Conservation (phyloP, 1,139 yeast species). For the Pichia sp. region DNA sequence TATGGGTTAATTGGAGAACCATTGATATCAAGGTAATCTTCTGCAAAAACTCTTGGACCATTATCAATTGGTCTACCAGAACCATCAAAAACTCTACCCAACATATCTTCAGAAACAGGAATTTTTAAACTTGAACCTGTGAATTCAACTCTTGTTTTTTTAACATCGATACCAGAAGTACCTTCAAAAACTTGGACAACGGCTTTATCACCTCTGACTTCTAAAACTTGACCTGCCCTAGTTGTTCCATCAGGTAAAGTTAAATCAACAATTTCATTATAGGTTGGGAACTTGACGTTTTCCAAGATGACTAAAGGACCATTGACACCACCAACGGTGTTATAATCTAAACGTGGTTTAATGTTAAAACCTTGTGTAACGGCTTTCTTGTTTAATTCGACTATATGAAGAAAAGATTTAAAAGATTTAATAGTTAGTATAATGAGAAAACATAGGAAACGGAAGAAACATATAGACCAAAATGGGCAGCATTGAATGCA, state of each 20-base stretch:
- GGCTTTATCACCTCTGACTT: conserved; percentile 95
- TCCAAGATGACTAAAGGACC: conserved; percentile 97
- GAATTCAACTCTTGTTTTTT: conserved; percentile 93
- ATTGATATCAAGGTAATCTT: conserved; percentile 94
- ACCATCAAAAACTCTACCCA: conserved; percentile 98
- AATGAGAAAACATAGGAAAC: no score
- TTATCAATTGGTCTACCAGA: conserved; percentile 98
- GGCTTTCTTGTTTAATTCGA: conserved; percentile 83
- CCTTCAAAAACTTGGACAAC: conserved; percentile 99
- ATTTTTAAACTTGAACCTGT: conserved; percentile 91
- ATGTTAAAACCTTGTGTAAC: conserved; percentile 86
- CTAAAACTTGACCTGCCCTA: conserved; percentile 97
- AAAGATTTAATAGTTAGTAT: no score
- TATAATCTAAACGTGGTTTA: conserved; percentile 84
- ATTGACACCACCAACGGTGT: conserved; percentile 96
- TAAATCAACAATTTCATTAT: conserved; percentile 91
- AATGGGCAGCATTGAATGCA: no score
- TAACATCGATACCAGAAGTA: conserved; percentile 95
- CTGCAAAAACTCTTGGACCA: conserved; percentile 98
- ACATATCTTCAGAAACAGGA: conserved; percentile 93
- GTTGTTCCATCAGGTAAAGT: conserved; percentile 91
- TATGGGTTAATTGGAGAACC: conserved; percentile 98
- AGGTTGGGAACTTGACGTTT: conserved; percentile 93
- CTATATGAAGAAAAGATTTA: conserved; percentile 19
- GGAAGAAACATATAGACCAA: no score